Evolutionary conservation across 2,329 filamentous ascomycete species (phyloP).

Genomic region (Fusarium duplospermum): DNA sequence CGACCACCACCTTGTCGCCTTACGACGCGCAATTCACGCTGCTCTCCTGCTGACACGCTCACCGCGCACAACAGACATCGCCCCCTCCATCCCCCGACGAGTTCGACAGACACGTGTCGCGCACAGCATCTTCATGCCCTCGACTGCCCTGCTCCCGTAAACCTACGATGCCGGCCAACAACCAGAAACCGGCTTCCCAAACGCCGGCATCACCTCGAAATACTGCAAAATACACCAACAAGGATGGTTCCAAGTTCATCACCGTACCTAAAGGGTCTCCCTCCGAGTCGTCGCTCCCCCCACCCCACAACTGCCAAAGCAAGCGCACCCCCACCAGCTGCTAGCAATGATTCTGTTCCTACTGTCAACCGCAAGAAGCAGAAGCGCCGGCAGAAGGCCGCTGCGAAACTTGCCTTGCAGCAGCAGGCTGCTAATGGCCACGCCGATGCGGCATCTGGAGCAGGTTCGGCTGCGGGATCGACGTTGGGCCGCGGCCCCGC

Average conservation of each 20-base stretch:
- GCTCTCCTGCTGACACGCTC: slow-evolving; percentile 37
- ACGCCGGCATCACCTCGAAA: slow-evolving; percentile 64
- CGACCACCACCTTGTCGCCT: slow-evolving; percentile 24
- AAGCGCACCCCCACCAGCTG: slow-evolving; percentile 47
- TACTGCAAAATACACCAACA: slow-evolving; percentile 73
- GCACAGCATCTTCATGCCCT: slow-evolving; percentile 54
- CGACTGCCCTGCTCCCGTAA: slow-evolving; percentile 49
- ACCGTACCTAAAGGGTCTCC: slow-evolving; percentile 68
- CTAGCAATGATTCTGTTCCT: slow-evolving; percentile 52
- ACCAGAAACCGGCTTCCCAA: slow-evolving; percentile 61
- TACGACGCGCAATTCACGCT: slow-evolving; percentile 35
- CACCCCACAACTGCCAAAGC: slow-evolving; percentile 59
- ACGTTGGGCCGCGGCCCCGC: slow-evolving; percentile 41
- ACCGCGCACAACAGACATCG: slow-evolving; percentile 31
- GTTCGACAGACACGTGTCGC: slow-evolving; percentile 46
- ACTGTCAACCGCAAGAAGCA: slow-evolving; percentile 92
- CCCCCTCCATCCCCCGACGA: slow-evolving; percentile 25
- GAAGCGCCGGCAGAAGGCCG: slow-evolving; percentile 89
- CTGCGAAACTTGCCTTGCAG: slow-evolving; percentile 69
- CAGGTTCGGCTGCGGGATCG: slow-evolving; percentile 35
- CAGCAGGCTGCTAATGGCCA: slow-evolving; percentile 56
- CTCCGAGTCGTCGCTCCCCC: slow-evolving; percentile 66
- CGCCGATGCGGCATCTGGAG: slow-evolving; percentile 47
- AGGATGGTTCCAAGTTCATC: slow-evolving; percentile 77
- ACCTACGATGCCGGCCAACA: slow-evolving; percentile 64